Conservation (phyloP, 2,329 filamentous ascomycete genomes). For the Penicillium corylophilum region DNA sequence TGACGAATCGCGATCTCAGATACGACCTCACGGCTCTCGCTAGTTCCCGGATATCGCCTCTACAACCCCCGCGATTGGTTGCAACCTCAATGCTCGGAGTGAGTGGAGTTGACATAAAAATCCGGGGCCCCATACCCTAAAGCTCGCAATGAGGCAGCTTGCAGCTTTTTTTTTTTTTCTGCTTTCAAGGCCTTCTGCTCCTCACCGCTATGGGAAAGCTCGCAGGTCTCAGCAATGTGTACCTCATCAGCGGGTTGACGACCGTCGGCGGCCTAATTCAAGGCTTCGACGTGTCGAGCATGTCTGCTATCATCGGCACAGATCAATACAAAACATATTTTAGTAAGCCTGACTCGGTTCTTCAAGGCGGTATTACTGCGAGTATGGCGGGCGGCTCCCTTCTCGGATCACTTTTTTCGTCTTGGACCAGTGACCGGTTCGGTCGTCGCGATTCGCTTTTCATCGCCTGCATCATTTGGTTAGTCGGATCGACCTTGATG, state of each 20-base stretch:
- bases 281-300: conserved; percentile 20
- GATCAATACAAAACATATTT: conserved; percentile 42
- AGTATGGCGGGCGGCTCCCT: conserved; percentile 69
- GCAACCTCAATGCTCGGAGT: not conserved
- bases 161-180: not conserved
- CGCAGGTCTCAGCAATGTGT: conserved; percentile 15
- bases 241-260: conserved; percentile 16
- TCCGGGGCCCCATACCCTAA: conserved; percentile 15
- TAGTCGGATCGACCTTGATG: conserved; percentile 56
- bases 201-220: conserved; percentile 12
- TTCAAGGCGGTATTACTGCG: conserved; percentile 66
- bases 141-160: not conserved
- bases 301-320: conserved; percentile 19
- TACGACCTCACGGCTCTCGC: conserved; percentile 7
- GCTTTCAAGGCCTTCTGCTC: not conserved
- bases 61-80: not conserved
- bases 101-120: conserved; percentile 18
- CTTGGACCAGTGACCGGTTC: conserved; percentile 53
- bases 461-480: conserved; percentile 26
- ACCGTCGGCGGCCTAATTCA: conserved; percentile 19
- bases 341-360: conserved; percentile 30
- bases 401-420: conserved; percentile 50
- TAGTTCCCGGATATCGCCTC: conserved; percentile 12
- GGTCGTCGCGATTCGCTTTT: conserved; percentile 49
- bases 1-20: conserved; percentile 2